Percentiles rank a stretch among this genome's conserved stretches.
These are phyloP conservation scores for Ambrosiella xylebori DNA, from an alignment of 2,329 filamentous ascomycete genomes.

Conservation along the genomic window DNA sequence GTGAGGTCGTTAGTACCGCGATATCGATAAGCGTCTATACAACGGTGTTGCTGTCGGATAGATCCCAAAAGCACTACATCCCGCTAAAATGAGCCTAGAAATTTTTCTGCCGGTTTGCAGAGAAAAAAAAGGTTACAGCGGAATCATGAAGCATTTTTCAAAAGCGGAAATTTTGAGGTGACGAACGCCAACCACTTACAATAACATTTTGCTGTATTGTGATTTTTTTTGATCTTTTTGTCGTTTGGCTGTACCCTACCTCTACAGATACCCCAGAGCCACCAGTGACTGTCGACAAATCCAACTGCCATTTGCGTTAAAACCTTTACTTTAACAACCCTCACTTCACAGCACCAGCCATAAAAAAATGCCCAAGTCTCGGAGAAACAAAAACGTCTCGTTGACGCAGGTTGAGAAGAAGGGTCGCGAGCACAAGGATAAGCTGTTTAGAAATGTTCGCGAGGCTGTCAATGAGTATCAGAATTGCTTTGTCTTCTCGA, in stretches of 20 bases:
- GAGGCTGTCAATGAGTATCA: constrained; percentile 71
- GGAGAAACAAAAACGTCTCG: constrained; percentile 76
- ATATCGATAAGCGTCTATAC: constrained; percentile 10
- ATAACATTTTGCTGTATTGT: neutral
- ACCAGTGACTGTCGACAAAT: neutral
- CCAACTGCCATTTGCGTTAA: neutral
- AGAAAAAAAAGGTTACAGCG: neutral
- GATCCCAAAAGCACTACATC: neutral
- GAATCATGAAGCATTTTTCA: constrained; percentile 3
- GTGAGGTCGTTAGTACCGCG: constrained; percentile 5
- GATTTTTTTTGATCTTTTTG: neutral
- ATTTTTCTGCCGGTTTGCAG: constrained; percentile 6
- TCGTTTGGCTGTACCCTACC: neutral
- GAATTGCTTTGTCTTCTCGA: constrained; percentile 80
- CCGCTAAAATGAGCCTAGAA: constrained; percentile 11
- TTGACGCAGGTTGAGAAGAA: constrained; percentile 88
- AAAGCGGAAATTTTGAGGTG: neutral
- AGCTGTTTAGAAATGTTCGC: constrained; percentile 76
- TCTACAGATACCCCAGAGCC: neutral
- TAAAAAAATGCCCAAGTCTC: constrained; percentile 78
- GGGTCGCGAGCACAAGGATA: constrained; percentile 75
- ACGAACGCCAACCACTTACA: neutral
- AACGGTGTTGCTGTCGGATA: neutral
- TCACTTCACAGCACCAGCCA: neutral
- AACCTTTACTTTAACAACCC: neutral